These are phyloP conservation scores for Phalaenopsis hybrid DNA, from an alignment of 116 monocot species.

Conservation along the genomic window DNA sequence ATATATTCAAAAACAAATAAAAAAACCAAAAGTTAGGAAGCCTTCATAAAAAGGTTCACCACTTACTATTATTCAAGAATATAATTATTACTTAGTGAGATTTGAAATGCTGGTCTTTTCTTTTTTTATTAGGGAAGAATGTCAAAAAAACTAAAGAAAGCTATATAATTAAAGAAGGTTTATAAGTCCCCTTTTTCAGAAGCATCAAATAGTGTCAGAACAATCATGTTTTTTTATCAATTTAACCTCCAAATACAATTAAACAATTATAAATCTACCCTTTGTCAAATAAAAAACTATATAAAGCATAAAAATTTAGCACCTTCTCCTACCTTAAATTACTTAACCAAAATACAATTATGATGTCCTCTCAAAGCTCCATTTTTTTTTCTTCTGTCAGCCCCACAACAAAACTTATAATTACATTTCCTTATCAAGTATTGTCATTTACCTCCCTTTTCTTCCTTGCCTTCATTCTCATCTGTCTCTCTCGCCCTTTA, in stretches of 20 bases:
- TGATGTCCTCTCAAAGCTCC: neutral
- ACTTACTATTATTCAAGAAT: neutral
- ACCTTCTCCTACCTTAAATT: slow-evolving; percentile 3
- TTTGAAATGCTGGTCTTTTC: neutral
- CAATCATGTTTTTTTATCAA: neutral
- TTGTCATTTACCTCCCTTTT: neutral
- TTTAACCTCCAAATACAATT: no score
- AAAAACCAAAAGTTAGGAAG: neutral
- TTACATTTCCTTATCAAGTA: neutral
- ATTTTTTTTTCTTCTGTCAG: neutral
- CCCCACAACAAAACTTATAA: neutral
- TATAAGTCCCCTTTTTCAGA: neutral
- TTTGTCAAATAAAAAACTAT: no score
- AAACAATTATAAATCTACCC: no score
- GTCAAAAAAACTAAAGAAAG: neutral
- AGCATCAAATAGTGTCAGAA: neutral
- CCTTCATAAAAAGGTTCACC: neutral
- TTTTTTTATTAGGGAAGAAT: neutral
- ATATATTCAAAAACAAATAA: neutral
- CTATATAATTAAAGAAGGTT: neutral
- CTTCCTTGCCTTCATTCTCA: neutral
- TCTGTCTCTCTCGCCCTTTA: neutral
- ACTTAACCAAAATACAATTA: neutral
- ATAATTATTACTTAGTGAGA: neutral
- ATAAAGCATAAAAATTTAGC: neutral